Evolutionary conservation across 108 stramenopile genomes (phyloP).

Genomic region (Mayamaea pseudoterrestris): DNA sequence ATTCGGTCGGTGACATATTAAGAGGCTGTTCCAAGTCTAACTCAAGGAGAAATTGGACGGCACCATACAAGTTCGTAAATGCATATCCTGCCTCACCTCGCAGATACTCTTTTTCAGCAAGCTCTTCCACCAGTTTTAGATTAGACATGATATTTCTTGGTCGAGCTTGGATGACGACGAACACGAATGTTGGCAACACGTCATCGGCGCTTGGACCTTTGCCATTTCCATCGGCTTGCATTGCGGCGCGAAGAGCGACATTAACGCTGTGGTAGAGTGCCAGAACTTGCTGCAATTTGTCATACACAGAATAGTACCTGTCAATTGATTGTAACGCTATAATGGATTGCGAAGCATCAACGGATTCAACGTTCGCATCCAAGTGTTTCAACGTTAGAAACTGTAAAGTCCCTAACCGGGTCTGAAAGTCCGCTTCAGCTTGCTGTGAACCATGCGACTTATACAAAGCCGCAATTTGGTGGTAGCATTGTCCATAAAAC

Average conservation of each 20-base stretch:
- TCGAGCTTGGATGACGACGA: constrained; percentile 45
- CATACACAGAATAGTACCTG: constrained; percentile 49
- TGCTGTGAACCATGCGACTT: background rate
- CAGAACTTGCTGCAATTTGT: constrained; percentile 54
- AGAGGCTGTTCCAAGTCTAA: constrained; percentile 35
- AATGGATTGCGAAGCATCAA: constrained; percentile 34
- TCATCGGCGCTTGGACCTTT: constrained; percentile 69
- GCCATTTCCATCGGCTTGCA: constrained; percentile 18
- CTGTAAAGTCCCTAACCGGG: constrained; percentile 25
- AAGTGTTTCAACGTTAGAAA: constrained; percentile 64
- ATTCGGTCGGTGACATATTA: constrained; percentile 47
- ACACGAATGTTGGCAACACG: constrained; percentile 66
- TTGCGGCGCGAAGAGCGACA: constrained; percentile 34
- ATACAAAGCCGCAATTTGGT: background rate
- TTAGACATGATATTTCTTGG: constrained; percentile 26
- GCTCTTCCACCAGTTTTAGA: constrained; percentile 50
- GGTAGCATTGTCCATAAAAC: constrained; percentile 28
- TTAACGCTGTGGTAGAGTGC: constrained; percentile 48
- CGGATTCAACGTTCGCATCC: constrained; percentile 16
- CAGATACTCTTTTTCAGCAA: constrained; percentile 43
- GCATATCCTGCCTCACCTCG: constrained; percentile 79
- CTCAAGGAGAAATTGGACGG: constrained; percentile 70
- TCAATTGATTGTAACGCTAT: constrained; percentile 34
- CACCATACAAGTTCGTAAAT: constrained; percentile 71
- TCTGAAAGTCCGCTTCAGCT: constrained; percentile 11